Base-by-base conservation (phyloP, 1,284 basidiomycete genomes). In the Microbotryum lychnidis-dioicae region DNA sequence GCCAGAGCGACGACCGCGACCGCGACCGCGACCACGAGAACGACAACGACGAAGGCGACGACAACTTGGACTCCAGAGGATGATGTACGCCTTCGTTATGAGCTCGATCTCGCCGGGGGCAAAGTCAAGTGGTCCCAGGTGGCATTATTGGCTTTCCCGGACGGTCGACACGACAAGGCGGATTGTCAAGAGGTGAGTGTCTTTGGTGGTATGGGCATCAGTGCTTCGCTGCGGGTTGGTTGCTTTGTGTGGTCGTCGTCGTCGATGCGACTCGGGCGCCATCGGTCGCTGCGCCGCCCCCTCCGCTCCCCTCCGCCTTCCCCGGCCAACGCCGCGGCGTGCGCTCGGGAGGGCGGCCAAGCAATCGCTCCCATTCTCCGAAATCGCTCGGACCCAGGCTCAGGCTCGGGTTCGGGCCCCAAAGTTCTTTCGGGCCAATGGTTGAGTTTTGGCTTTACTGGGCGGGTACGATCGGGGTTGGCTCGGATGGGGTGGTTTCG, bases 111-210 rank as follows among this genome's bases (percentile, higher is more conserved):
- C 10, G 64, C 56, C 2, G 23, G 57, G 64, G 64, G 64, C 27
- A 57, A 58, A 47, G 50, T 60, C 46, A 54, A 42, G 23, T 70
- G 69, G 69, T 45, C 46, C 12, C 51, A 56, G 7, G 54, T 70
- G 31, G 60, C 63, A 3, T 6, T 27, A 9, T 27, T 50, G 29
- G 66, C 68, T 4, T 70, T 70, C 50, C 69, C 69, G 0, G 56
- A 66, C 18, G 68, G 68, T 25, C 54, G 51, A 14, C 64, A 50
- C 50, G n/a, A 50, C n/a, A 66, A 67, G 56, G 37, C 46, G 7
- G 60, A 65, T 21, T 69, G 68, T 37, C 48, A 48, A 9, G 25
- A 55, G 23, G 53, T 55, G n/a, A 42, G 46, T 23, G 47, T 37
- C 4, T 27, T 27, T 27, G 27, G 27, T 50, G 50, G n/a, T 53